Evolutionary conservation across 495 filamentous ascomycete genomes (phyloP), one percentile per base, ranked within the genome.

Genomic region (Trichoderma parareesei): DNA sequence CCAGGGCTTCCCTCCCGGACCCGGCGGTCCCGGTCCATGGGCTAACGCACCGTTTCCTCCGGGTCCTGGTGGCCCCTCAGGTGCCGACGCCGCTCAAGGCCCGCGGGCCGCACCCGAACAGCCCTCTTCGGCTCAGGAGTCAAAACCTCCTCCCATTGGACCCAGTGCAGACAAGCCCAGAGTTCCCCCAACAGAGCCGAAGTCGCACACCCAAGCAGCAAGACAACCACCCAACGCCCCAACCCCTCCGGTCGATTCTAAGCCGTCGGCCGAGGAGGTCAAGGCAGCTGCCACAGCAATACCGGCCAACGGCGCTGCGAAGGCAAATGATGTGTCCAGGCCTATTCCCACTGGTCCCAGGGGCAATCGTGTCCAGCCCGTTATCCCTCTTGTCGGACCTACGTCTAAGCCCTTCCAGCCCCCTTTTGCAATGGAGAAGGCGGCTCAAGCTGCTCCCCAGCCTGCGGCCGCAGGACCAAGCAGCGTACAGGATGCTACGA

Each of bases 1-100:
- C n/a, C 91, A 92, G 73, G 87, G 87, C 9, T 96, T 92, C 70
- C 87, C 85, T 46, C 84, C 81, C 33, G 75, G 76, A n/a, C 84
- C 79, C 48, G 77, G 77, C 68, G 80, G 77, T 18, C 78, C 85
- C 27, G 87, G 85, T 62, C 88, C 86, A 53, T 82, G 79, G 81
- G 77, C 74, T 65, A 75, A 75, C 67, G 79, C 77, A 59, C 73
- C 73, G 6, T 79, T 78, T 9, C 74, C 75, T n/a, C 77, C 78
- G 40, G 70, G 70, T 16, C 71, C 71, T 46, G 62, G 60, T 41
- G 78, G 71, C 38, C 74, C 74, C 75, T 73, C 42, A 72, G 72
- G 49, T 68, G 64, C 41, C 71, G 74, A n/a, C 71, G 74, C 63
- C 66, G 67, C 8, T 72, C 76, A 61, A 71, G 72, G 70, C 41